Evolutionary conservation across 352 stramenopile genomes (phyloP).

Genomic region (Phytophthora megakarya): DNA sequence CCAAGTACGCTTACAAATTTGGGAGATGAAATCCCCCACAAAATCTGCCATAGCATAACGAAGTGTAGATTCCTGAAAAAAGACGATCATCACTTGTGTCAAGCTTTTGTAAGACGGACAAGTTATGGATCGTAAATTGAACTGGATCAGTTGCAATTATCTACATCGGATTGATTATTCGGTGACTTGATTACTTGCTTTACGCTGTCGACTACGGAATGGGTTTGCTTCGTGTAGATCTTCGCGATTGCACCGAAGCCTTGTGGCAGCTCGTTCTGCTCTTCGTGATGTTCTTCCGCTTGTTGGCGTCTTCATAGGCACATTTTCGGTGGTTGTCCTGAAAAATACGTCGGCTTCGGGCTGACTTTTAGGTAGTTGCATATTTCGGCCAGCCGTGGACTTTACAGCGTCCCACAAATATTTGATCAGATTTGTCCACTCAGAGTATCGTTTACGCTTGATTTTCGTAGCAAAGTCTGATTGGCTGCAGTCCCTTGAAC

Average conservation of each 20-base stretch:
- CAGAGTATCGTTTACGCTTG: slow-evolving; percentile 13
- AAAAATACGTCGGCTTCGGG: neutral
- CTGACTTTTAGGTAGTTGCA: neutral
- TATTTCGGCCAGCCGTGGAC: neutral
- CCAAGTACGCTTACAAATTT: no score
- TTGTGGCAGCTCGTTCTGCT: neutral
- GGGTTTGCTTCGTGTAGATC: neutral
- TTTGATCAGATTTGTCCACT: slow-evolving; percentile 9
- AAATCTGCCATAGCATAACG: no score
- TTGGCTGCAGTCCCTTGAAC: slow-evolving; percentile 8
- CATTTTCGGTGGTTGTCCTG: neutral
- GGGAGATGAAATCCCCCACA: no score
- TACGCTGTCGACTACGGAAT: neutral
- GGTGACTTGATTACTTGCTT: neutral
- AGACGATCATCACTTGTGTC: no score
- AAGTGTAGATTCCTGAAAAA: no score
- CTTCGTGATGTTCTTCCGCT: neutral
- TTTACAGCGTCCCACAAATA: neutral
- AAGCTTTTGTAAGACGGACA: neutral
- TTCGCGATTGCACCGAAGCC: neutral
- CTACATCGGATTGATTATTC: no score
- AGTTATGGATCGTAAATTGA: neutral
- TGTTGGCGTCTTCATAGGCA: no score
- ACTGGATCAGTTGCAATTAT: neutral
- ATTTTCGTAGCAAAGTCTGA: slow-evolving; percentile 5